phyloP scores from a whole-genome alignment of 1,284 basidiomycete species.

The Bjerkandera adusta region DNA sequence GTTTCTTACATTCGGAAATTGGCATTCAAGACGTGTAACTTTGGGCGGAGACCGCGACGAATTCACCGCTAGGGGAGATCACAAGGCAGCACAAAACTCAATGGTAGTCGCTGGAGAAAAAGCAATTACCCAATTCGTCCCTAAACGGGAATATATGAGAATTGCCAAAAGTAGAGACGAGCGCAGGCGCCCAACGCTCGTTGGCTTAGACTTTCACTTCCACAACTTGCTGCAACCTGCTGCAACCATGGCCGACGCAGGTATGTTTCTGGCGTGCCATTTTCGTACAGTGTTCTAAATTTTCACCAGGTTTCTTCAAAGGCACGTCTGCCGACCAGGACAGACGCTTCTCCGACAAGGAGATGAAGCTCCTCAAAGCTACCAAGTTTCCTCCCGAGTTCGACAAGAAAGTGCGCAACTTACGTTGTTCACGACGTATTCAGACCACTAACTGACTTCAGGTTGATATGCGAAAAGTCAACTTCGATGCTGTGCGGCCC shows the following conservation, averaged over 20 bases:
- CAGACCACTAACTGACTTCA: conserved; percentile 30
- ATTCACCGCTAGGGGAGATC: too few relatives aligned
- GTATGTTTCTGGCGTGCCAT: conserved; percentile 14
- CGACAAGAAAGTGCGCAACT: conserved; percentile 69
- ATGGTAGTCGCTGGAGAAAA: too few relatives aligned
- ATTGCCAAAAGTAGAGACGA: too few relatives aligned
- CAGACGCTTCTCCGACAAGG: conserved; percentile 94
- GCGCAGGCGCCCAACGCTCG: too few relatives aligned
- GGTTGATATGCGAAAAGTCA: conserved; percentile 96
- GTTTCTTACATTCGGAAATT: too few relatives aligned
- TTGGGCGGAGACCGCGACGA: too few relatives aligned
- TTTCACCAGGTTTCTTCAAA: conserved; percentile 73
- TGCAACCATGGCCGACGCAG: conserved; percentile 32
- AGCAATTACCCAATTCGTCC: too few relatives aligned
- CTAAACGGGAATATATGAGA: too few relatives aligned
- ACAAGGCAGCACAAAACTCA: too few relatives aligned
- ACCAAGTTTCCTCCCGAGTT: conserved; percentile 93
- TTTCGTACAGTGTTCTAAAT: background rate
- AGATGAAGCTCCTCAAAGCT: conserved; percentile 80
- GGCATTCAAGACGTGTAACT: too few relatives aligned
- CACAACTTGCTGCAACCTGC: background rate
- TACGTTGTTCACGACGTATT: background rate
- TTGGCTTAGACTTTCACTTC: background rate
- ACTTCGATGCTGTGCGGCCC: conserved; percentile 83
- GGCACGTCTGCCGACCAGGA: conserved; percentile 85